Base-by-base conservation (phyloP, 169 alveolate species). In the Plasmodium gonderi region DNA sequence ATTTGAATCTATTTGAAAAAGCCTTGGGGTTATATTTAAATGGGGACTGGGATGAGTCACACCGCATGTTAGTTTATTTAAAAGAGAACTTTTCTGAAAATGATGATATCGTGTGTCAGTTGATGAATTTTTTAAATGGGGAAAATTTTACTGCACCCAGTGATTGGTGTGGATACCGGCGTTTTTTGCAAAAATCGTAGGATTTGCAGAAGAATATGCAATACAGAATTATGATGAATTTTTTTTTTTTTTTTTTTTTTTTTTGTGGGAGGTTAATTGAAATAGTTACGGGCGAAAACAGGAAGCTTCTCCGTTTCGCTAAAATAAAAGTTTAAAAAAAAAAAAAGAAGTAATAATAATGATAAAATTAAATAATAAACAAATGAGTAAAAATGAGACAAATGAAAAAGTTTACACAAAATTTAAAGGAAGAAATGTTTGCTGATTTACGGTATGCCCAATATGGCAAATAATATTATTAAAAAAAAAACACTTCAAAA, bases 131-230 rank as follows among this genome's bases (percentile, higher is more conserved):
- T 81, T 96, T 98, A 95, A 90, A 82, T 45, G 90, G 94, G 72
- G 45, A 80, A 69, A 92, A 94, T 79, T 95, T 72, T 91, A 87
- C 67, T 74, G 95, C 98, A 33, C 98, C 98, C 11, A 78, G 54
- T 33, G 95, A 96, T 89, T 98, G 99, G 99, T 94, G 95, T 72
- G 99, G 99, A 9, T 97, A 89, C 72, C 87, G 99, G 75, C 96
- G 78, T 36, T 94, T 97, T 54, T 92, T 97, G 29, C 97, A 96
- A 81, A 96, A 97, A 82, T 97, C 96, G 85, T 83, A 89, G 82
- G 14, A 23, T 29, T 29, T 6, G 65, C 4, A 49, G n/a, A n/a
- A n/a, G n/a, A n/a, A n/a, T n/a, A n/a, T n/a, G n/a, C n/a, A n/a
- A n/a, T n/a, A n/a, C n/a, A n/a, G n/a, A n/a, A n/a, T n/a, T n/a